Evolutionary conservation across 495 filamentous ascomycete genomes (phyloP).

Genomic region (Hypoxylon lienhwacheense): DNA sequence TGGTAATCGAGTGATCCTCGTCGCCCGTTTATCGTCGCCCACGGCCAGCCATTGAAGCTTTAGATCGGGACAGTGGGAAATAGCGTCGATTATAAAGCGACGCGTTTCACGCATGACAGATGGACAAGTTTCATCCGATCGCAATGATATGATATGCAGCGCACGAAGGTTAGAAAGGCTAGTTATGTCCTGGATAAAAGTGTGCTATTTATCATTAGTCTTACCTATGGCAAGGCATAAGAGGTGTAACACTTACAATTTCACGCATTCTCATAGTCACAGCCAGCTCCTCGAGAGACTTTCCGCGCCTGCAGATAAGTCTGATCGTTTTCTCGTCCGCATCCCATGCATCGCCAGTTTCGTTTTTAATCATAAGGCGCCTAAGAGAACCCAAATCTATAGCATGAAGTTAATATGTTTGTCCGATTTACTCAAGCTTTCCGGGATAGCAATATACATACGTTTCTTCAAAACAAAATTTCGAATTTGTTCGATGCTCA

Average conservation of each 20-base stretch:
- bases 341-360: slow-evolving; percentile 56
- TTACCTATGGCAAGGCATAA: neutral
- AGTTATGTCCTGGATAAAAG: slow-evolving; percentile 54
- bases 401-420: slow-evolving; percentile 1
- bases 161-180: slow-evolving; percentile 52
- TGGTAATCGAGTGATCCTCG: slow-evolving; percentile 45
- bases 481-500: slow-evolving; percentile 56
- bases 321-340: slow-evolving; percentile 52
- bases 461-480: slow-evolving; percentile 54
- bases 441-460: no score
- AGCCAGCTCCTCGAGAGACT: slow-evolving; percentile 55
- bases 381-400: slow-evolving; percentile 37
- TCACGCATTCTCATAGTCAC: slow-evolving; percentile 52
- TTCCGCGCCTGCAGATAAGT: slow-evolving; percentile 52
- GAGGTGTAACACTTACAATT: slow-evolving; percentile 49
- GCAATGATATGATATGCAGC: slow-evolving; percentile 55
- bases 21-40: slow-evolving; percentile 46
- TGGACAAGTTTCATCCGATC: slow-evolving; percentile 53
- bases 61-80: slow-evolving; percentile 52
- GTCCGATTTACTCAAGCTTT: no score
- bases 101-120: slow-evolving; percentile 53
- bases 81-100: slow-evolving; percentile 55
- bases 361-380: slow-evolving; percentile 55
- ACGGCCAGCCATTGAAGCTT: slow-evolving; percentile 59
- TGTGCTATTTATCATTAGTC: slow-evolving; percentile 46